These are phyloP conservation scores for Aspergillus sclerotialis DNA, from an alignment of 2,329 filamentous ascomycete genomes.

Conservation along the genomic window DNA sequence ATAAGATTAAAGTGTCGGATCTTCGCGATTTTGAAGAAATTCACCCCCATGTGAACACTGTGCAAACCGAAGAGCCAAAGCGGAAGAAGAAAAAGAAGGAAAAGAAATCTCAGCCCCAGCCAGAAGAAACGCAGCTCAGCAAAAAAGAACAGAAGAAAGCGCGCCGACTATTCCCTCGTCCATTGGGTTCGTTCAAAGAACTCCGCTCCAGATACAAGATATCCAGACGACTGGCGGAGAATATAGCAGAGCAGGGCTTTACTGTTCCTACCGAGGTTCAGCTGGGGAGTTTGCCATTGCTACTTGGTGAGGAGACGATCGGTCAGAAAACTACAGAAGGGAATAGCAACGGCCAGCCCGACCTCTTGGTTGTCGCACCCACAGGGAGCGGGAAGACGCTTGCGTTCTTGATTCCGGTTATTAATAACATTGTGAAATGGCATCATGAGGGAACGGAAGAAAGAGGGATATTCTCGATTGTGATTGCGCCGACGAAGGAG, in stretches of 20 bases:
- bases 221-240: slow-evolving; percentile 65
- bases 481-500: slow-evolving; percentile 74
- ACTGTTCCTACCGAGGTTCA: slow-evolving; percentile 88
- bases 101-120: slow-evolving; percentile 41
- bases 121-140: slow-evolving; percentile 29
- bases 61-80: slow-evolving; percentile 25
- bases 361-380: slow-evolving; percentile 83
- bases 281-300: slow-evolving; percentile 72
- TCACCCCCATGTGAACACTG: slow-evolving; percentile 12
- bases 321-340: slow-evolving; percentile 23
- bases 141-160: slow-evolving; percentile 45
- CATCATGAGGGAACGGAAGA: slow-evolving; percentile 45
- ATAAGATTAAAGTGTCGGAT: slow-evolving; percentile 78
- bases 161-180: slow-evolving; percentile 65
- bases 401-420: slow-evolving; percentile 80
- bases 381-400: slow-evolving; percentile 96
- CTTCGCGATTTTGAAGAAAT: slow-evolving; percentile 48
- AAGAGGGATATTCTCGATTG: slow-evolving; percentile 59
- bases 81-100: slow-evolving; percentile 52
- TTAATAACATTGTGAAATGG: slow-evolving; percentile 63
- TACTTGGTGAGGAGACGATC: slow-evolving; percentile 51
- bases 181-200: slow-evolving; percentile 69
- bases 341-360: slow-evolving; percentile 43
- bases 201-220: slow-evolving; percentile 66
- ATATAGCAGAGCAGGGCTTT: slow-evolving; percentile 79